Conservation (phyloP, 2,329 filamentous ascomycete species). For the Chalara sp. region DNA sequence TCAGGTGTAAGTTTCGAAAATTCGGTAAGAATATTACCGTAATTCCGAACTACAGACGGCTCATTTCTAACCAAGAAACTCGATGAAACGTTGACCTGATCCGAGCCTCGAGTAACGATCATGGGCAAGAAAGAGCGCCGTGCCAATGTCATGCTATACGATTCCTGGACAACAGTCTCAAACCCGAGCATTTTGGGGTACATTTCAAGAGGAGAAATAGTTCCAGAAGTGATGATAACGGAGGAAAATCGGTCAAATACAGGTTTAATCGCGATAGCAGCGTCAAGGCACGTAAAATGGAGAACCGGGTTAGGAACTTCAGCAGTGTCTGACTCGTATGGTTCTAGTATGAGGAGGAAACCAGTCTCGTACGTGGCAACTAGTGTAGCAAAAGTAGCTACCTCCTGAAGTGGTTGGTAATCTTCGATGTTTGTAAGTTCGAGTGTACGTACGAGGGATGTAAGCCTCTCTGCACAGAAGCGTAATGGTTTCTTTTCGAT, state of each 20-base stretch:
- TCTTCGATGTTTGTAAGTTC: conserved; percentile 98
- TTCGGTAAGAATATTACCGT: conserved; percentile 86
- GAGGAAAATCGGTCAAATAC: conserved; percentile 97
- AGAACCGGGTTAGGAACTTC: conserved; percentile 95
- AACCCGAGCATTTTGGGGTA: conserved; percentile 99
- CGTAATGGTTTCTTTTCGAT: conserved; percentile 93
- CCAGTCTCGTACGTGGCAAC: conserved; percentile 96
- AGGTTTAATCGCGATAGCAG: conserved; percentile 94
- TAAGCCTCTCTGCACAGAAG: conserved; percentile 91
- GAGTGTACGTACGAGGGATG: conserved; percentile 87
- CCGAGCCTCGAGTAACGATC: conserved; percentile 92
- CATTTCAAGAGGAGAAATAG: conserved; percentile 95
- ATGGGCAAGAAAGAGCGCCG: conserved; percentile 93
- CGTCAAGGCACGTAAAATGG: conserved; percentile 94
- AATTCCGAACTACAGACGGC: conserved; percentile 93
- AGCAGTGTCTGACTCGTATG: conserved; percentile 90
- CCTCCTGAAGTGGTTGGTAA: conserved; percentile 92
- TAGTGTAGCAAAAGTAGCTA: conserved; percentile 93
- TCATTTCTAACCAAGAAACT: conserved; percentile 95
- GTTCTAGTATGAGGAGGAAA: conserved; percentile 93
- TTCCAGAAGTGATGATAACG: conserved; percentile 97
- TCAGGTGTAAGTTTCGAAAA: conserved; percentile 95
- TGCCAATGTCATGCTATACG: conserved; percentile 93
- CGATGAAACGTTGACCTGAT: conserved; percentile 88
- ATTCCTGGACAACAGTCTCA: conserved; percentile 86